Base-by-base conservation (phyloP, 2,329 filamentous ascomycete genomes). In the Lasiodiplodia sp. region DNA sequence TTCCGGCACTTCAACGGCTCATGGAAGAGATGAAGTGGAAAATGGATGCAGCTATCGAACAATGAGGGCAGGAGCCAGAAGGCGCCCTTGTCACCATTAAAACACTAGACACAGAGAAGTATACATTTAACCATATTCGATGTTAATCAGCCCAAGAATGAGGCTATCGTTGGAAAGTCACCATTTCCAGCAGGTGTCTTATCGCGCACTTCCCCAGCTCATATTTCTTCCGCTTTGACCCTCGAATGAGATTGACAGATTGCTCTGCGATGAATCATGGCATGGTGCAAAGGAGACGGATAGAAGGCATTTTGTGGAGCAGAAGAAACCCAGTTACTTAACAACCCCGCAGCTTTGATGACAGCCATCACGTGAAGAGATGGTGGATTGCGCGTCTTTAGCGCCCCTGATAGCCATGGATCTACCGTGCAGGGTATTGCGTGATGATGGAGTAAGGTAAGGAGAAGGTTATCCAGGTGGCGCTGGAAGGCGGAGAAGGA, bases 381-480 rank as follows among this genome's bases (percentile, higher is more conserved):
- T 5, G 2, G 12, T 21, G n/a, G 18, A 11, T 52, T 52, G 7
- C 31, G 47, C 47, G 47, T 38, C 44, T 31, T 18, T 7, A 21
- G 5, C 11, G 16, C 47, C 47, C 44, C 60, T 64, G 60, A 52
- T 51, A 11, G 11, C 37, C 23, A 25, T 3, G 1, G 60, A 64
- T 64, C 60, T 25, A 12, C 60, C 18, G 2, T 31, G 28, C 18
- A 52, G 16, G 51, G n/a, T n/a, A 51, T 64, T 64, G 60, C 60
- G 47, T 52, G 60, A 64, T 52, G 12, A 18, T 51, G 28, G 18
- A 64, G 31, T 28, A 64, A 47, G n/a, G 28, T 47, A 64, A 52
- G 44, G 60, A 28, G 60, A 25, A 25, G 18, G 21, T 37, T 38
- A 23, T 37, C 31, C 11, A 12, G 6, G 5, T 25, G 47, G 21